Evolutionary conservation across 257 asterid species (phyloP).

Genomic region (Solanum habrochaites): DNA sequence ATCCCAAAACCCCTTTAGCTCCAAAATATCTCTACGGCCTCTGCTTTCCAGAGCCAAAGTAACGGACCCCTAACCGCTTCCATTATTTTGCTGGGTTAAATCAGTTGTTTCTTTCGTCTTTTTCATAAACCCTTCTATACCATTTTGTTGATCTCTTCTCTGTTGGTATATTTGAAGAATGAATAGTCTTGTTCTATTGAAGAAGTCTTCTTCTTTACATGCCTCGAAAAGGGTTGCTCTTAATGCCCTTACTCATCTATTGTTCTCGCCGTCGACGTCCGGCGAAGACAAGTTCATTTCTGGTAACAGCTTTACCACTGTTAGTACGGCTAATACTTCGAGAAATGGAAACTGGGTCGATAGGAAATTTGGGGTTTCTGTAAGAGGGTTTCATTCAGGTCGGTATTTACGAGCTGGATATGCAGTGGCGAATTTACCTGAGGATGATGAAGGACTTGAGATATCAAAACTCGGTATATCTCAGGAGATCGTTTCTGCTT

Average conservation of each 20-base stretch:
- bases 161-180: constrained; percentile 2
- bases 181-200: constrained; percentile 39
- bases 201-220: constrained; percentile 25
- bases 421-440: constrained; percentile 43
- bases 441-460: constrained; percentile 69
- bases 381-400: constrained; percentile 42
- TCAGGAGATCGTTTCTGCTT: constrained; percentile 44
- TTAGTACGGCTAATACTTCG: constrained; percentile 1
- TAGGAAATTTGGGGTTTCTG: not conserved
- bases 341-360: not conserved
- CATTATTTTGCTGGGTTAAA: not conserved
- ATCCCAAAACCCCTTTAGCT: not conserved
- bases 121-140: not conserved
- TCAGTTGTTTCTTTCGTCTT: not conserved
- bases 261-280: constrained; percentile 2
- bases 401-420: constrained; percentile 25
- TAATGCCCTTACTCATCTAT: constrained; percentile 31
- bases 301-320: constrained; percentile 10
- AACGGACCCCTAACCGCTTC: not conserved
- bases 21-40: not conserved
- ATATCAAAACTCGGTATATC: constrained; percentile 76
- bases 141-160: not conserved
- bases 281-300: constrained; percentile 3
- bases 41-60: not conserved
- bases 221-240: constrained; percentile 24